A percentile compares a stretch with the other conserved stretches of the same genome.
Conservation (phyloP, 2,329 filamentous ascomycete genomes). For the Penicillium aurantiogriseum region DNA sequence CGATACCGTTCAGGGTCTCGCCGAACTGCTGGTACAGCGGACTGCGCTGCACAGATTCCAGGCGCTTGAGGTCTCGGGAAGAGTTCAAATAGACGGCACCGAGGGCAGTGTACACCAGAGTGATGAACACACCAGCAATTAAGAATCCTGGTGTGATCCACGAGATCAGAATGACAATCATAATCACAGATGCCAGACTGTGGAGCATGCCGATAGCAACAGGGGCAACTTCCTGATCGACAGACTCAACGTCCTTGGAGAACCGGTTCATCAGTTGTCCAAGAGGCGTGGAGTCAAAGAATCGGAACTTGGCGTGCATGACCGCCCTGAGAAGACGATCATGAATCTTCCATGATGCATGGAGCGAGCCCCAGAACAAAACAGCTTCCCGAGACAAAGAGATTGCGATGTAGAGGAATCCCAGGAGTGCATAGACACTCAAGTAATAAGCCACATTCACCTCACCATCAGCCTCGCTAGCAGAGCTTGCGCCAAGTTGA, state of each 20-base stretch:
- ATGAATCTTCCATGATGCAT: constrained; percentile 83
- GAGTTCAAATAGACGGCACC: constrained; percentile 86
- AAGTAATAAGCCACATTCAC: constrained; percentile 86
- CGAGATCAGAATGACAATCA: constrained; percentile 84
- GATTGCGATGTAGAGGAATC: constrained; percentile 71
- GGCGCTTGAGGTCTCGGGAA: constrained; percentile 90
- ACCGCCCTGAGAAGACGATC: constrained; percentile 73
- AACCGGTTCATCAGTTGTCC: constrained; percentile 98
- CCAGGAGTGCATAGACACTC: constrained; percentile 75
- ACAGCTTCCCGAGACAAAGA: constrained; percentile 81
- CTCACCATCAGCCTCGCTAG: constrained; percentile 37
- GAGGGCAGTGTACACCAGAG: constrained; percentile 74
- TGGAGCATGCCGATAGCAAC: constrained; percentile 76
- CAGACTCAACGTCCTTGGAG: constrained; percentile 91
- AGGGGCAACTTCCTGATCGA: constrained; percentile 94
- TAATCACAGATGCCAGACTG: constrained; percentile 67
- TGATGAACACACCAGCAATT: constrained; percentile 82
- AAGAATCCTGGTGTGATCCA: constrained; percentile 88
- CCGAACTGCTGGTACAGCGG: constrained; percentile 97
- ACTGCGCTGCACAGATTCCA: constrained; percentile 91
- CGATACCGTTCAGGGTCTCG: constrained; percentile 90
- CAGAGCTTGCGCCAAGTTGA: constrained; percentile 27
- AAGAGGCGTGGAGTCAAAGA: constrained; percentile 94
- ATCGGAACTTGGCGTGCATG: constrained; percentile 88
- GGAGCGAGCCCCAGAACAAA: constrained; percentile 87